Evolutionary conservation across 345 rosid species (phyloP).

Genomic region (Toxicodendron radicans): DNA sequence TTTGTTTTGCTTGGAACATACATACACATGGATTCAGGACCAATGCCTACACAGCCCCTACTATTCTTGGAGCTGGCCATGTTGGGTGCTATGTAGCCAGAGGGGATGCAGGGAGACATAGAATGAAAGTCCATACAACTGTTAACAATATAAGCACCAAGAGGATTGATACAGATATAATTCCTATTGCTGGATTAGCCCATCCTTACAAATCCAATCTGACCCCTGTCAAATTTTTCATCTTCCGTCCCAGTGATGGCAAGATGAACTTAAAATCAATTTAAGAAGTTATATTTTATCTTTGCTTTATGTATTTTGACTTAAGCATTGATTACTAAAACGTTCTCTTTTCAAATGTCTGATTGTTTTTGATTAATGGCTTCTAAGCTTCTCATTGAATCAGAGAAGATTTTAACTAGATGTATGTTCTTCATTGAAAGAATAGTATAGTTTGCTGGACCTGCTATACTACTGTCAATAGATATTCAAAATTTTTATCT

Average conservation of each 20-base stretch:
- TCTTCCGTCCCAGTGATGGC: neutral
- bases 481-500: neutral
- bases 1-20: neutral
- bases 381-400: neutral
- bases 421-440: neutral
- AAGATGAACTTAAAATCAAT: neutral
- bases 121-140: neutral
- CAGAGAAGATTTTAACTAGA: constrained; percentile 3
- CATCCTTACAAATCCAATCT: neutral
- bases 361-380: neutral
- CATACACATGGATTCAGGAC: no score
- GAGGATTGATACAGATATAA: neutral
- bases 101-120: neutral
- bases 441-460: neutral
- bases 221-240: neutral
- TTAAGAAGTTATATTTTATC: neutral
- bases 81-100: no score
- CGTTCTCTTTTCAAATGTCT: neutral
- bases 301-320: neutral
- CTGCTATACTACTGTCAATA: neutral
- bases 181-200: neutral
- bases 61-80: no score
- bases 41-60: no score
- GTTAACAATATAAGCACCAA: neutral
- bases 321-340: neutral